Evolutionary conservation across 129 eudicot species (phyloP).

Genomic region (Logfia minima): DNA sequence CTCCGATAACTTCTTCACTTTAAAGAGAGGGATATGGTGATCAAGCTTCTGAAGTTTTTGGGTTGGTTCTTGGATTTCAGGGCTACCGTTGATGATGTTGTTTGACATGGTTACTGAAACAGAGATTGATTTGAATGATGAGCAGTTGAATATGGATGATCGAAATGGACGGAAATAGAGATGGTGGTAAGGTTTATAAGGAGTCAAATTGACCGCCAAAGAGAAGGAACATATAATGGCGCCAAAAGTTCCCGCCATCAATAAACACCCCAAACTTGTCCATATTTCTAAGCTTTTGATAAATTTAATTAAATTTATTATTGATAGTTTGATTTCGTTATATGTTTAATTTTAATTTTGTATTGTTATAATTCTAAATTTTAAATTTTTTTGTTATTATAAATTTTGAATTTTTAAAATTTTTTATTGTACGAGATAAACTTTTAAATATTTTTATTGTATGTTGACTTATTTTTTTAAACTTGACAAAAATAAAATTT

Average conservation of each 20-base stretch:
- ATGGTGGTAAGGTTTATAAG: conserved; percentile 23
- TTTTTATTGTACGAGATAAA: too few species aligned
- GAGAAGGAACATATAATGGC: conserved; percentile 35
- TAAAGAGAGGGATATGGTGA: conserved; percentile 32
- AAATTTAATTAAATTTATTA: too few species aligned
- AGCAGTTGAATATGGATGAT: neutral
- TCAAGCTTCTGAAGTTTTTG: conserved; percentile 49
- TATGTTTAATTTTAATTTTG: too few species aligned
- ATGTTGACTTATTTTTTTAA: too few species aligned
- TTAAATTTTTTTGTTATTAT: too few species aligned
- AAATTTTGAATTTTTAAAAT: too few species aligned
- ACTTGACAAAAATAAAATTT: too few species aligned
- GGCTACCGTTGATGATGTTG: conserved; percentile 28
- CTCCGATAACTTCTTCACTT: conserved; percentile 71
- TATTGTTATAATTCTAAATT: too few species aligned
- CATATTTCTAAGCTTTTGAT: neutral
- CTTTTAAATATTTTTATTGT: too few species aligned
- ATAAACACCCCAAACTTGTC: neutral
- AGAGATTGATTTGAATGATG: neutral
- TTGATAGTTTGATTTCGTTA: too few species aligned
- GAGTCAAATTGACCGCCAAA: conserved; percentile 7
- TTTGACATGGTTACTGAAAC: conserved; percentile 22
- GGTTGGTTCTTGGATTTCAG: conserved; percentile 52
- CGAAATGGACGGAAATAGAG: neutral
- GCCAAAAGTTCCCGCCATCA: conserved; percentile 80